phyloP scores from a whole-genome alignment of 345 rosid genomes.

The Noccaea caerulescens region DNA sequence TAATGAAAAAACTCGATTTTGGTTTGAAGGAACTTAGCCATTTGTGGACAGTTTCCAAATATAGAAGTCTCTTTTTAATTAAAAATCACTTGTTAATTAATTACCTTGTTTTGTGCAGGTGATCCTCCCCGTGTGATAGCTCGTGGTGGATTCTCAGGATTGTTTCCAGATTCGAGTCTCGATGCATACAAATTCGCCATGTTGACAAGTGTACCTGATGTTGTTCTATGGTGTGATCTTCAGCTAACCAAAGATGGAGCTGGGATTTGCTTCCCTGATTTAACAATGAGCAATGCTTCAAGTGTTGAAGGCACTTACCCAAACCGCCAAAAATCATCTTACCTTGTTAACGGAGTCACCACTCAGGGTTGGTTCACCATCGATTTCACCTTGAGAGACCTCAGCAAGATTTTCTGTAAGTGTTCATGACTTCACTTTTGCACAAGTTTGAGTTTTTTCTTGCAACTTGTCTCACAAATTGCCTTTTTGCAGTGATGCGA shows the following conservation, averaged over 20 bases:
- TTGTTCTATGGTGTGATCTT: conserved; percentile 76
- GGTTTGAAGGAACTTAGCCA: neutral
- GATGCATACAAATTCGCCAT: conserved; percentile 58
- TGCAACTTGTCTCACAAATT: conserved; percentile 13
- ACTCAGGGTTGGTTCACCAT: conserved; percentile 66
- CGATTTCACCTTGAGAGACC: conserved; percentile 61
- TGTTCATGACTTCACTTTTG: conserved; percentile 3
- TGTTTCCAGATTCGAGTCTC: conserved; percentile 71
- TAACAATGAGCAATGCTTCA: conserved; percentile 62
- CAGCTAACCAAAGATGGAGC: conserved; percentile 78
- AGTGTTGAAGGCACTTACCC: neutral
- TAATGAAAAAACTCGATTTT: neutral
- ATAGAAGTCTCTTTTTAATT: neutral
- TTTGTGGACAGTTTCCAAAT: neutral
- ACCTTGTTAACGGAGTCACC: conserved; percentile 60
- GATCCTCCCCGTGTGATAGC: conserved; percentile 69
- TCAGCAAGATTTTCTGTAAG: conserved; percentile 53
- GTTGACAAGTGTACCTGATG: conserved; percentile 37
- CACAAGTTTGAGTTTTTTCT: neutral
- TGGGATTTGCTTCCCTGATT: conserved; percentile 78
- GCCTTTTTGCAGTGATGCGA: conserved; percentile 19
- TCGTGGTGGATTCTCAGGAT: conserved; percentile 90
- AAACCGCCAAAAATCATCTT: conserved; percentile 1
- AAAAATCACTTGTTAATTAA: neutral
- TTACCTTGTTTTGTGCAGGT: conserved; percentile 48